Conservation (phyloP, 495 filamentous ascomycete genomes). For the Neurospora pannonica region DNA sequence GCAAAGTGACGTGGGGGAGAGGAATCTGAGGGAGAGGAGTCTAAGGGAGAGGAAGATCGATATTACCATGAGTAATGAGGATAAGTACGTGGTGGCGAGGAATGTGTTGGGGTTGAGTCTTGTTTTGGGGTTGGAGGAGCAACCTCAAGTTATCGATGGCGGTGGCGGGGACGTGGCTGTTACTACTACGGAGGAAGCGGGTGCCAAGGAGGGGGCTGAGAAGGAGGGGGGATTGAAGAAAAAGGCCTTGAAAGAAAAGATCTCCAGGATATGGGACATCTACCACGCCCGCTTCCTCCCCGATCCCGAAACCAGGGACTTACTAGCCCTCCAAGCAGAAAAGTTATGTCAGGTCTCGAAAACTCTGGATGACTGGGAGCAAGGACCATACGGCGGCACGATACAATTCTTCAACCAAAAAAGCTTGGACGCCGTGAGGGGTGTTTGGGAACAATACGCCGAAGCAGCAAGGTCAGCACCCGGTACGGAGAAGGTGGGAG, state of each 20-base stretch:
- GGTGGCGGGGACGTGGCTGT: background rate
- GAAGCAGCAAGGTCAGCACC: background rate
- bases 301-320: conserved; percentile 16
- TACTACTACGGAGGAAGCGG: background rate
- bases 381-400: conserved; percentile 22
- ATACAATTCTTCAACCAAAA: conserved; percentile 27
- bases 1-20: background rate
- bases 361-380: conserved; percentile 26
- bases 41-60: conserved; percentile 19
- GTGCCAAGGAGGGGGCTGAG: background rate
- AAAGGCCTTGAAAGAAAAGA: background rate
- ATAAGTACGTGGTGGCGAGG: conserved; percentile 38
- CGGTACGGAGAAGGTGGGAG: background rate
- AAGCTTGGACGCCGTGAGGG: conserved; percentile 22
- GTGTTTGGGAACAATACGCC: conserved; percentile 27
- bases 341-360: background rate
- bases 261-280: conserved; percentile 39
- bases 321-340: conserved; percentile 27
- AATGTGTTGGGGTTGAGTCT: conserved; percentile 43
- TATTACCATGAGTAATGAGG: conserved; percentile 40
- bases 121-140: conserved; percentile 24
- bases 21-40: background rate
- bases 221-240: no score
- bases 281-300: conserved; percentile 45
- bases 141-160: no score